phyloP scores from a whole-genome alignment of 2,329 filamentous ascomycete genomes.

The Colletotrichum sp. region DNA sequence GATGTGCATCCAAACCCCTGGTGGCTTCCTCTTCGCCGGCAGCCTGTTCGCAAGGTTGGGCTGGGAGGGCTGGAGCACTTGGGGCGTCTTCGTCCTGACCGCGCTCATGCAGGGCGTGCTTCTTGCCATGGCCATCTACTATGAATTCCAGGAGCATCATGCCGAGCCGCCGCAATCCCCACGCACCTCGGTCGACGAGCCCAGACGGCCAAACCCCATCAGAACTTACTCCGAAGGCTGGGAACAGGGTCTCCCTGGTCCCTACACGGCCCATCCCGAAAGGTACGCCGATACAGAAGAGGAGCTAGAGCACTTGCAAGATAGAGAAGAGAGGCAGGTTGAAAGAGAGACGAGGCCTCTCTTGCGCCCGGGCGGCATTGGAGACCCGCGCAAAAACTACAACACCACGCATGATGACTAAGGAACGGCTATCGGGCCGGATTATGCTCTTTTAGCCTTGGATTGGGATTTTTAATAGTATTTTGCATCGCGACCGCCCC shows the following conservation, averaged over 20 bases:
- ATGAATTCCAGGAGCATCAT: constrained; percentile 60
- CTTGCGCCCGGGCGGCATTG: constrained; percentile 54
- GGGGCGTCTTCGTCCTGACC: constrained; percentile 89
- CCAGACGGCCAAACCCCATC: constrained; percentile 40
- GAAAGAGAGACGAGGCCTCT: constrained; percentile 56
- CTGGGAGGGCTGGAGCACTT: constrained; percentile 88
- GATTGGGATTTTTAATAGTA: not conserved
- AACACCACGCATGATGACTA: constrained; percentile 27
- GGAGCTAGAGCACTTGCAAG: constrained; percentile 53
- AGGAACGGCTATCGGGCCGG: not conserved
- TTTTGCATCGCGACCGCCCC: not conserved
- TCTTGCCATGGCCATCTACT: constrained; percentile 80
- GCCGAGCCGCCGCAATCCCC: constrained; percentile 24
- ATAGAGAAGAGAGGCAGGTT: constrained; percentile 56
- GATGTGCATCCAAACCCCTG: constrained; percentile 98
- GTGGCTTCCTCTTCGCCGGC: constrained; percentile 86
- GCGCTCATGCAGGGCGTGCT: constrained; percentile 84
- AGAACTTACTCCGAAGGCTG: constrained; percentile 55
- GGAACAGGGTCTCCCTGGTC: constrained; percentile 55
- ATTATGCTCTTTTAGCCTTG: not conserved
- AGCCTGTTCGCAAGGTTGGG: constrained; percentile 84
- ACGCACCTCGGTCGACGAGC: constrained; percentile 5
- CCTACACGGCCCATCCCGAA: constrained; percentile 57
- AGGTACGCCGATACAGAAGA: constrained; percentile 57
- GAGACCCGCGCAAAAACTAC: constrained; percentile 47